These are phyloP conservation scores for Solanum sejunctum DNA, from an alignment of 257 asterid genomes.

Conservation along the genomic window DNA sequence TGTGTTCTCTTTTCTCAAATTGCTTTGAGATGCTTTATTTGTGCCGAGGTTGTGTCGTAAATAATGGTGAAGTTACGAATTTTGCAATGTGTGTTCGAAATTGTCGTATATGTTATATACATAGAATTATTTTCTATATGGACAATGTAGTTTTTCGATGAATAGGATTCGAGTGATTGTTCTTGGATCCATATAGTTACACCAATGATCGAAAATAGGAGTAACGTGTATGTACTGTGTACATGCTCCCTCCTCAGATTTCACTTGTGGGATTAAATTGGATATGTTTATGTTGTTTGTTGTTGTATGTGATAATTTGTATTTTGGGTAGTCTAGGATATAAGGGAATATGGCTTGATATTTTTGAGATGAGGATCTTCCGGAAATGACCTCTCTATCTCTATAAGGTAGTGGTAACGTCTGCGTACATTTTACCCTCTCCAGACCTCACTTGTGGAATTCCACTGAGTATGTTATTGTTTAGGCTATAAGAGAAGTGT, in stretches of 20 bases:
- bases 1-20: not conserved
- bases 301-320: not conserved
- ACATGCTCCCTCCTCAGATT: accelerated
- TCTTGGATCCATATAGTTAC: not conserved
- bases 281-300: not conserved
- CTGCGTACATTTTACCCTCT: too few species aligned
- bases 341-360: not conserved
- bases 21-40: not conserved
- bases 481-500: too few species aligned
- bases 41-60: not conserved
- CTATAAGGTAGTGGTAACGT: too few species aligned
- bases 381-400: too few species aligned
- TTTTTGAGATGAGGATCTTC: too few species aligned
- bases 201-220: not conserved
- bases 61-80: not conserved
- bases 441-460: too few species aligned
- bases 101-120: not conserved
- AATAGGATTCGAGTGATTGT: not conserved
- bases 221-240: not conserved
- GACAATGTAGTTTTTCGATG: not conserved
- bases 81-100: not conserved
- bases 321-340: not conserved
- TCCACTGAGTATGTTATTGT: too few species aligned
- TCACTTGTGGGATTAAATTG: not conserved
- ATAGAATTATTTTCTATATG: not conserved